Percentiles rank a stretch among this genome's conserved stretches.
Evolutionary conservation across 1,139 yeast species (phyloP).

Genomic region (Pichia sp.): DNA sequence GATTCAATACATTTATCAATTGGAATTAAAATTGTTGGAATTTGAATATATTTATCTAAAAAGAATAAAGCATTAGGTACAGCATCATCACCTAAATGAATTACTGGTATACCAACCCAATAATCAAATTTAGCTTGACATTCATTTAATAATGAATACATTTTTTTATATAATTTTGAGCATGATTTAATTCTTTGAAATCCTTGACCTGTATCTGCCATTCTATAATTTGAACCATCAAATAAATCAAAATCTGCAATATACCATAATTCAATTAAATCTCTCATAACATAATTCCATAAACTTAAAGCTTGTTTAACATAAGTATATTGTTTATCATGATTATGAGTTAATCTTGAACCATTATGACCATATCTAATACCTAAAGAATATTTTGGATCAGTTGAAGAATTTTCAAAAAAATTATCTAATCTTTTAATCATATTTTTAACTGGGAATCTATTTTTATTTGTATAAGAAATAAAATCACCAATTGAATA

Average conservation of each 20-base stretch:
- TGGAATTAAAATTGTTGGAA: conserved; percentile 66
- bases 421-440: conserved; percentile 44
- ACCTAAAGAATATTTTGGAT: conserved; percentile 43
- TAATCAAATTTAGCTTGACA: conserved; percentile 54
- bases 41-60: conserved; percentile 68
- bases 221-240: conserved; percentile 42
- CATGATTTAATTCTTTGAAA: conserved; percentile 65
- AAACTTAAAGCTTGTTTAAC: conserved; percentile 62
- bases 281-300: conserved; percentile 70
- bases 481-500: conserved; percentile 73
- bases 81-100: conserved; percentile 70
- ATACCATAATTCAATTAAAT: conserved; percentile 67
- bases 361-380: conserved; percentile 59
- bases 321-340: conserved; percentile 60
- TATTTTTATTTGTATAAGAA: conserved; percentile 60
- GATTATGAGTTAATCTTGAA: conserved; percentile 63
- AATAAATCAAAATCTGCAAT: conserved; percentile 64
- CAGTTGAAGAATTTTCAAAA: conserved; percentile 35
- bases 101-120: conserved; percentile 74
- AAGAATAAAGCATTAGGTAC: conserved; percentile 74
- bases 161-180: conserved; percentile 57
- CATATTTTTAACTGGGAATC: conserved; percentile 58
- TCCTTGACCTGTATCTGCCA: conserved; percentile 75
- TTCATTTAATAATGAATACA: conserved; percentile 57
- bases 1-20: conserved; percentile 50